Conservation (phyloP, 306 rosid genomes). For the Prunus campanulata region DNA sequence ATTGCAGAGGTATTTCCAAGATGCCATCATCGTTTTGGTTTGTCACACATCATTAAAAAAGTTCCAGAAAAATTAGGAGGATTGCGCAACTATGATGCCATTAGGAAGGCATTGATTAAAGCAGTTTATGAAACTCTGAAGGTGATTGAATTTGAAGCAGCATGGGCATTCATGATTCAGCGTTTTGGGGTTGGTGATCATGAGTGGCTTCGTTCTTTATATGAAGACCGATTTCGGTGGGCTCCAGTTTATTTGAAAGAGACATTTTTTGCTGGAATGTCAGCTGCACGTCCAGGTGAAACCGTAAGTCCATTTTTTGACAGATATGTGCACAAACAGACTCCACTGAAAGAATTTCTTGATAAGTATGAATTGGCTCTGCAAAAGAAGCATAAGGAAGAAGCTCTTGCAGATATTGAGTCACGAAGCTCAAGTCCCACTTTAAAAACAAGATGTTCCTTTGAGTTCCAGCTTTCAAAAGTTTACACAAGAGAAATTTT, state of each 20-base stretch:
- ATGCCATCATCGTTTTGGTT: conserved; percentile 75
- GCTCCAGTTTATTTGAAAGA: conserved; percentile 84
- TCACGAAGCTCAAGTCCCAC: conserved; percentile 78
- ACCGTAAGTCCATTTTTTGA: conserved; percentile 66
- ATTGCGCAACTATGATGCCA: conserved; percentile 70
- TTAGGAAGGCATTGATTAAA: conserved; percentile 64
- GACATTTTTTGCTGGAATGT: conserved; percentile 70
- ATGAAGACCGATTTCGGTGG: conserved; percentile 81
- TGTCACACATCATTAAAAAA: conserved; percentile 80
- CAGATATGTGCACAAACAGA: conserved; percentile 84
- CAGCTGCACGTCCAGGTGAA: conserved; percentile 62
- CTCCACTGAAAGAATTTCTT: conserved; percentile 91
- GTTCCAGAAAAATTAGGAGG: conserved; percentile 93
- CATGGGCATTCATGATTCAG: conserved; percentile 84
- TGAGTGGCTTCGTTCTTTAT: conserved; percentile 83
- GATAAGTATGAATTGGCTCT: conserved; percentile 91
- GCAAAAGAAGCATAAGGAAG: conserved; percentile 84
- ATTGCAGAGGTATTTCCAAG: conserved; percentile 68
- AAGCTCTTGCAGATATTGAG: conserved; percentile 66
- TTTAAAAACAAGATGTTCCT: conserved; percentile 83
- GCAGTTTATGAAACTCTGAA: conserved; percentile 80
- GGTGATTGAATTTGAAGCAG: conserved; percentile 86
- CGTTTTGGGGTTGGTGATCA: conserved; percentile 70
- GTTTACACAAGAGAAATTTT: conserved; percentile 71
- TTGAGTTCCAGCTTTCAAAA: conserved; percentile 83